A percentile compares a stretch with the other conserved stretches of the same genome.
phyloP scores from a whole-genome alignment of 2,329 filamentous ascomycete species.

The Elsinoe necatrix region DNA sequence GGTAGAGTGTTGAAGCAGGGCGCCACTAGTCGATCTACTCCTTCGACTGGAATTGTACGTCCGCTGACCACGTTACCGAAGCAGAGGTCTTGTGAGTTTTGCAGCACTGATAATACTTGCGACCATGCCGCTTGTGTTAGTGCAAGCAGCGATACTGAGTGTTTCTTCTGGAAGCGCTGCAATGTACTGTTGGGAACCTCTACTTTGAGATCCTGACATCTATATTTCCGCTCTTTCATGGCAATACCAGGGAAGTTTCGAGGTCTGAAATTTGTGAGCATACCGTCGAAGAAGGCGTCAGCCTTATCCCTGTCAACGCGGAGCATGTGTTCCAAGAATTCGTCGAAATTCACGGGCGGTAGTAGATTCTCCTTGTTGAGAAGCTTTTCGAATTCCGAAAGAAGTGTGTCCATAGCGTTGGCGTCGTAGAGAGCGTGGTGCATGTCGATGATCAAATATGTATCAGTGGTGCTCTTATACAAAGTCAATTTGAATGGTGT shows the following conservation, averaged over 20 bases:
- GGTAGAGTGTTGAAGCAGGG: slow-evolving; percentile 91
- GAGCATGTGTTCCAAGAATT: slow-evolving; percentile 56
- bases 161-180: slow-evolving; percentile 41
- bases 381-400: slow-evolving; percentile 59
- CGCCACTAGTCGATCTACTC: slow-evolving; percentile 65
- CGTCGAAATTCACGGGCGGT: slow-evolving; percentile 47
- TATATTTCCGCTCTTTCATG: neutral
- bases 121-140: slow-evolving; percentile 67
- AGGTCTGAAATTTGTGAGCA: slow-evolving; percentile 47
- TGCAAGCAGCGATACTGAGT: slow-evolving; percentile 53
- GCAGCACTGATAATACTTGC: slow-evolving; percentile 50
- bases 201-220: slow-evolving; percentile 15
- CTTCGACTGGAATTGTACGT: slow-evolving; percentile 56
- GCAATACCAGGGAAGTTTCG: slow-evolving; percentile 30
- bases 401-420: slow-evolving; percentile 60
- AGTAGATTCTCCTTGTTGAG: slow-evolving; percentile 44
- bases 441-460: slow-evolving; percentile 43
- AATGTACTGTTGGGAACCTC: slow-evolving; percentile 38
- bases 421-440: slow-evolving; percentile 88
- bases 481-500: slow-evolving; percentile 31
- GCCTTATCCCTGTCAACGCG: slow-evolving; percentile 40
- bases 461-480: slow-evolving; percentile 20
- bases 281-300: slow-evolving; percentile 57
- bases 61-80: slow-evolving; percentile 84
- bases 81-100: slow-evolving; percentile 58